Evolutionary conservation across 164 flowering plant genomes (phyloP).

Genomic region (Annona cherimola): DNA sequence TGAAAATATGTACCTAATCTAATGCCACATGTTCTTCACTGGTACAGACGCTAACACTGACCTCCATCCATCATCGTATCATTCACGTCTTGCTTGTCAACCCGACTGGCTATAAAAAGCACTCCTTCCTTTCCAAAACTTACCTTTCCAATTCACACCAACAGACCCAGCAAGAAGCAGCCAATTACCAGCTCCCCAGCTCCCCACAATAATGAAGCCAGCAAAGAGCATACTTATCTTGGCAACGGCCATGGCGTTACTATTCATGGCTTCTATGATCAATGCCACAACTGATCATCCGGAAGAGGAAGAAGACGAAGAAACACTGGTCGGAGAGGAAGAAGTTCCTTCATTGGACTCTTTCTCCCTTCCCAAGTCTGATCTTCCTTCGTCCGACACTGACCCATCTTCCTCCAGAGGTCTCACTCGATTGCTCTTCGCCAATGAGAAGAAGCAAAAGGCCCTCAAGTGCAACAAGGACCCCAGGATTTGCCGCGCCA

Average conservation of each 20-base stretch:
- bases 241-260: not conserved
- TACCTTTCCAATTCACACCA: not conserved
- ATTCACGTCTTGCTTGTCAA: too few relatives aligned
- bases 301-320: not conserved
- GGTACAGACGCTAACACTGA: too few relatives aligned
- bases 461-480: constrained; percentile 7
- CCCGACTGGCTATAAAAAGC: not conserved
- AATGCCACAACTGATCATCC: not conserved
- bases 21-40: too few relatives aligned
- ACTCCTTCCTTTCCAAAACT: not conserved
- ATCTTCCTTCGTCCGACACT: not conserved
- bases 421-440: not conserved
- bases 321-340: not conserved
- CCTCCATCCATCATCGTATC: too few relatives aligned
- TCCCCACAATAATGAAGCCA: constrained; percentile 1
- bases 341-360: not conserved
- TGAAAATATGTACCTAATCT: too few relatives aligned
- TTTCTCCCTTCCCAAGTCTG: not conserved
- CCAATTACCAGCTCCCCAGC: not conserved
- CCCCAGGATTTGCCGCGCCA: constrained; percentile 15
- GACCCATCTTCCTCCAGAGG: constrained; percentile 2
- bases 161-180: not conserved
- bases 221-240: constrained; percentile 6
- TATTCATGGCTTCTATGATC: not conserved
- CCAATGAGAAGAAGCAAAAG: not conserved